Percentiles rank a stretch among this genome's conserved stretches.
Conservation (phyloP, 495 filamentous ascomycete species). For the Neurospora sp. region DNA sequence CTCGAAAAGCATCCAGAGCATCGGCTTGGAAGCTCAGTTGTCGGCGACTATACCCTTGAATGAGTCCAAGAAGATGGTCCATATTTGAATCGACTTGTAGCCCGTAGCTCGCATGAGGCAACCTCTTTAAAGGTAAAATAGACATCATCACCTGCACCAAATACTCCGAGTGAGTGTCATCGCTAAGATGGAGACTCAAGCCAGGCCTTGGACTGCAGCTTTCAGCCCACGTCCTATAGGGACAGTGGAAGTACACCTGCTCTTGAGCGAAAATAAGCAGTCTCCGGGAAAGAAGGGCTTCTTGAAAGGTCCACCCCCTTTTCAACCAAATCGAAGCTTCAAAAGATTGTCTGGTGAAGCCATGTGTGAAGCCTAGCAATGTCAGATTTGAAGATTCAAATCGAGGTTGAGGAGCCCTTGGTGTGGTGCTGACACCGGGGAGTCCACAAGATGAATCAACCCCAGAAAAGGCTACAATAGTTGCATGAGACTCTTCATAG, state of each 20-base stretch:
- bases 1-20: too few species aligned
- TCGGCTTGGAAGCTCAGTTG: too few species aligned
- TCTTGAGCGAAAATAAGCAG: background rate
- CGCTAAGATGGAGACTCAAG: too few species aligned
- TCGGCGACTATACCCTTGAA: background rate
- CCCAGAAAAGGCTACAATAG: background rate
- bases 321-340: background rate
- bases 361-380: background rate
- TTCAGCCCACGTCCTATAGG: background rate
- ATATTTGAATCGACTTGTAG: fast-evolving
- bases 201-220: background rate
- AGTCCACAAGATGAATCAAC: background rate
- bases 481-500: background rate
- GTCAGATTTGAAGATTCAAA: too few species aligned
- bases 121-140: too few species aligned
- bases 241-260: background rate
- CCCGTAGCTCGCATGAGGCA: background rate
- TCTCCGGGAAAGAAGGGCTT: background rate
- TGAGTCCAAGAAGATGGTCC: fast-evolving
- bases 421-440: background rate
- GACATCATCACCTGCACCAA: too few species aligned
- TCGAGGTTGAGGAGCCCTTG: fast-evolving
- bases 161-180: too few species aligned
- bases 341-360: fast-evolving
- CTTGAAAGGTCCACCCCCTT: background rate